Percentiles rank a stretch among this genome's conserved stretches.
phyloP scores from a whole-genome alignment of 805 yeast genomes.

The Candida arabinofermentans region DNA sequence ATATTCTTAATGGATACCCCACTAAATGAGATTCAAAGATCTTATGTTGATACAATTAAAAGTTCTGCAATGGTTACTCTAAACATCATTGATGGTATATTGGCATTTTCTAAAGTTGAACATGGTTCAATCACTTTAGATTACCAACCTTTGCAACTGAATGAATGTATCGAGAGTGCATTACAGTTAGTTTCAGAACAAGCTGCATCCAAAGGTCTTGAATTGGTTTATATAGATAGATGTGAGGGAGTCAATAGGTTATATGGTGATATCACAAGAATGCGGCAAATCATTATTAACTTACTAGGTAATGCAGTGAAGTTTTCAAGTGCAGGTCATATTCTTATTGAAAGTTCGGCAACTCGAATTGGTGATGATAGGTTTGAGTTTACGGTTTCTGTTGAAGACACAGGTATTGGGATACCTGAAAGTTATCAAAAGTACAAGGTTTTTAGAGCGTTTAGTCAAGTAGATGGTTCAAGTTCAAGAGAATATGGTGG shows the following conservation, averaged over 20 bases:
- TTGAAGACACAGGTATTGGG: slow-evolving; percentile 52
- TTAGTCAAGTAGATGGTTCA: slow-evolving; percentile 54
- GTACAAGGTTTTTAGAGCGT: slow-evolving; percentile 47
- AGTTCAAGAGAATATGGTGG: slow-evolving; percentile 50
- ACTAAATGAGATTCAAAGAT: slow-evolving; percentile 39
- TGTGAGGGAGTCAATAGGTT: slow-evolving; percentile 37
- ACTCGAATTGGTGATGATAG: slow-evolving; percentile 32
- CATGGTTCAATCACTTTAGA: slow-evolving; percentile 48
- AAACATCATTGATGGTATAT: slow-evolving; percentile 49
- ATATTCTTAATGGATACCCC: slow-evolving; percentile 47
- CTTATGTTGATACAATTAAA: slow-evolving; percentile 50
- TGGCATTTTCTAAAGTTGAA: slow-evolving; percentile 52
- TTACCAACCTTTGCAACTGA: slow-evolving; percentile 40
- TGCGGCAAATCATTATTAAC: slow-evolving; percentile 48
- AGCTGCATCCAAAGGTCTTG: slow-evolving; percentile 39
- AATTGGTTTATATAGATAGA: slow-evolving; percentile 40
- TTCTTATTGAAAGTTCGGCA: slow-evolving; percentile 32
- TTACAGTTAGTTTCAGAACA: slow-evolving; percentile 47
- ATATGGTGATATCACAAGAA: slow-evolving; percentile 46
- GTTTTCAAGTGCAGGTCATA: slow-evolving; percentile 42
- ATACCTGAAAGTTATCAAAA: slow-evolving; percentile 39
- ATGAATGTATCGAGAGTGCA: slow-evolving; percentile 44
- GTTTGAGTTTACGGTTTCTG: slow-evolving; percentile 37
- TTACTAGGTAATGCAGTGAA: slow-evolving; percentile 52
- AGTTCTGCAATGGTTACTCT: slow-evolving; percentile 48